Conservation (phyloP, 441 rosid species). For the Erodium chrysanthum region DNA sequence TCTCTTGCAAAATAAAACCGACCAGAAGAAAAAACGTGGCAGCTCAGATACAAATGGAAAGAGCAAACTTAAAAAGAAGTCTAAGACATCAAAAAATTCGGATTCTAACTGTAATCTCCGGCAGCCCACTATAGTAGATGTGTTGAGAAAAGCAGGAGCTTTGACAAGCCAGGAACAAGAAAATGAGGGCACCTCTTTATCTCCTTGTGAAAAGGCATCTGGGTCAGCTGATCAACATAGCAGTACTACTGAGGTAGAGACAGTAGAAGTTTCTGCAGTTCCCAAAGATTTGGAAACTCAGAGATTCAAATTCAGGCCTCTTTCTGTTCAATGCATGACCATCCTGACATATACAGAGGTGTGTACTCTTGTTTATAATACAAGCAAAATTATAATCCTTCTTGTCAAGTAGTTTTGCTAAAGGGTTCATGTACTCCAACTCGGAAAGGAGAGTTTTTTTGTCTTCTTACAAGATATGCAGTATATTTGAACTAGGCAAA, state of each 20-base stretch:
- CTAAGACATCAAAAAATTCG: slow-evolving; percentile 30
- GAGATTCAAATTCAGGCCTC: slow-evolving; percentile 73
- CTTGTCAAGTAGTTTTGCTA: not conserved
- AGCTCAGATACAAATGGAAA: slow-evolving; percentile 28
- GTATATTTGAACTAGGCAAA: slow-evolving; percentile 3
- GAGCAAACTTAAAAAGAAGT: slow-evolving; percentile 33
- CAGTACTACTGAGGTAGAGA: slow-evolving; percentile 27
- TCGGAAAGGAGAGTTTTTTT: not conserved
- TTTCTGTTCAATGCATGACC: slow-evolving; percentile 46
- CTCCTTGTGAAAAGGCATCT: slow-evolving; percentile 25
- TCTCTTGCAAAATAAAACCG: slow-evolving; percentile 32
- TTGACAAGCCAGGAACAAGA: slow-evolving; percentile 39
- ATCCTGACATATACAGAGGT: slow-evolving; percentile 61
- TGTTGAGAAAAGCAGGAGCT: slow-evolving; percentile 45
- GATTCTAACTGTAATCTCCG: slow-evolving; percentile 30
- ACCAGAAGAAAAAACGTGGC: slow-evolving; percentile 27
- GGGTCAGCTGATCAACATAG: slow-evolving; percentile 29
- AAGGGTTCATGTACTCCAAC: not conserved
- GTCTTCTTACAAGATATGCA: not conserved
- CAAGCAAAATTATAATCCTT: not conserved
- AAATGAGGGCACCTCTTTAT: slow-evolving; percentile 33
- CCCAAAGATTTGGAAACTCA: slow-evolving; percentile 48
- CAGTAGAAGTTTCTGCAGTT: slow-evolving; percentile 48
- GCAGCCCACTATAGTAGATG: slow-evolving; percentile 56
- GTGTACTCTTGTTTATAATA: slow-evolving; percentile 16